Evolutionary conservation across 139 green algal species (phyloP).

Genomic region (Coelastrella sp.): DNA sequence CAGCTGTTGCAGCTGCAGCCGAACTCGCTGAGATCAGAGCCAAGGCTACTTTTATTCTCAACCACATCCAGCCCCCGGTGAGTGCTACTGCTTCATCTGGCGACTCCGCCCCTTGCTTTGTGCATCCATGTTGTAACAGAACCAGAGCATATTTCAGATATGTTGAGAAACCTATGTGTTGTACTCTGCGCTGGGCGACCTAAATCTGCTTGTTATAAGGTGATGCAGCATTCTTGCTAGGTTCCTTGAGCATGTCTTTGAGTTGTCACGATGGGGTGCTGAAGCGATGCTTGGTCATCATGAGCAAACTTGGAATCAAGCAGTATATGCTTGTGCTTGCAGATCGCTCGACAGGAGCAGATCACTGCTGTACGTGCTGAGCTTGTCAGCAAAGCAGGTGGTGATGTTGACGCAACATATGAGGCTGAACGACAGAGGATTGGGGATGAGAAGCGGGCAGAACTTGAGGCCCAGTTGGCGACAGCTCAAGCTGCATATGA

Average conservation of each 20-base stretch:
- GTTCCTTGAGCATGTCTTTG: too few relatives aligned
- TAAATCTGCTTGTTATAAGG: too few relatives aligned
- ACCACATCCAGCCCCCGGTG: conserved; percentile 50
- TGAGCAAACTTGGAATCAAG: too few relatives aligned
- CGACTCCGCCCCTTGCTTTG: not conserved
- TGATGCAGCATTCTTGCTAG: too few relatives aligned
- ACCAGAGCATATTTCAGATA: too few relatives aligned
- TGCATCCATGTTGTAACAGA: too few relatives aligned
- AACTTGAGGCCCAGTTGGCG: conserved; percentile 56
- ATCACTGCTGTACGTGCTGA: conserved; percentile 50
- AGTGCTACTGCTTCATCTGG: not conserved
- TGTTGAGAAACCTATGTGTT: too few relatives aligned
- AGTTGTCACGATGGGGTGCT: too few relatives aligned
- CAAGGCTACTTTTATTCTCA: conserved; percentile 62
- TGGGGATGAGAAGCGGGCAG: conserved; percentile 56
- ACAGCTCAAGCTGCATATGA: conserved; percentile 44
- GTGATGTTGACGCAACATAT: conserved; percentile 54
- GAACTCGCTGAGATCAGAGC: conserved; percentile 54
- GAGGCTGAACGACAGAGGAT: conserved; percentile 53
- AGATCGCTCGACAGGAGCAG: conserved; percentile 48
- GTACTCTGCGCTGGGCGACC: too few relatives aligned
- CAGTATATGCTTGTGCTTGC: not conserved
- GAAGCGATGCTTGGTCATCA: too few relatives aligned
- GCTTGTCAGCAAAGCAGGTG: conserved; percentile 50
- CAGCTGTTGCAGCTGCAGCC: conserved; percentile 38